Conservation (phyloP, 1,284 basidiomycete genomes). For the Cryptococcus sp. region DNA sequence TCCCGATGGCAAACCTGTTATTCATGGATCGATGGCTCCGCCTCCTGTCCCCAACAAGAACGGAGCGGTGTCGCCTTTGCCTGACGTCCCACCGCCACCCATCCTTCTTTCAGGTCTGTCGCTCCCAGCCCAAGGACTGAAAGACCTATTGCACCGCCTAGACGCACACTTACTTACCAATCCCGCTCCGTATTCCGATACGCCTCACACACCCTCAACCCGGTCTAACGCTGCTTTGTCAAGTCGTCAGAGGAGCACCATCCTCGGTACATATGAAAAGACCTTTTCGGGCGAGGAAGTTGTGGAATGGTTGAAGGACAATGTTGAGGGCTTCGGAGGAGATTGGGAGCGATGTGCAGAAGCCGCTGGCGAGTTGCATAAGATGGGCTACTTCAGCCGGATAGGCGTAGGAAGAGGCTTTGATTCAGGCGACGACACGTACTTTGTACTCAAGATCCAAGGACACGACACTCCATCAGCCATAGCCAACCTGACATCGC, state of each 20-base stretch:
- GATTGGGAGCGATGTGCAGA: constrained; percentile 75
- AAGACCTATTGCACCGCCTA: constrained; percentile 64
- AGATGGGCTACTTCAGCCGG: constrained; percentile 70
- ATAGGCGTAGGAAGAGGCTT: constrained; percentile 61
- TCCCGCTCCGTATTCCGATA: constrained; percentile 42
- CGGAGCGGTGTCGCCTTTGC: not conserved
- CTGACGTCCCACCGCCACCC: constrained; percentile 52
- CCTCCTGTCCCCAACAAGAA: constrained; percentile 20
- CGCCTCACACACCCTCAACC: constrained; percentile 53
- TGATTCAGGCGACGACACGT: constrained; percentile 47
- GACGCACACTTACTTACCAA: constrained; percentile 46
- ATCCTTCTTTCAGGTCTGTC: constrained; percentile 74
- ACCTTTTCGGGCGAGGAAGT: constrained; percentile 82
- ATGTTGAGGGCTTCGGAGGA: constrained; percentile 68
- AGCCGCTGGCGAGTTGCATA: constrained; percentile 72
- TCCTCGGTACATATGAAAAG: constrained; percentile 83
- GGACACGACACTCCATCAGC: constrained; percentile 13
- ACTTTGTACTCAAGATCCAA: constrained; percentile 41
- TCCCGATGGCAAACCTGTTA: constrained; percentile 37
- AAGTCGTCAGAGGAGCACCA: constrained; percentile 68
- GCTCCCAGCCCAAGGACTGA: constrained; percentile 65
- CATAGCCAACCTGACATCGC: constrained; percentile 21
- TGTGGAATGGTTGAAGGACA: constrained; percentile 69
- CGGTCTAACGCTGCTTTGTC: constrained; percentile 63
- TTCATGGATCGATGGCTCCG: constrained; percentile 14